Base-by-base conservation (phyloP, 352 stramenopile genomes). In the Phytophthora palmivora region DNA sequence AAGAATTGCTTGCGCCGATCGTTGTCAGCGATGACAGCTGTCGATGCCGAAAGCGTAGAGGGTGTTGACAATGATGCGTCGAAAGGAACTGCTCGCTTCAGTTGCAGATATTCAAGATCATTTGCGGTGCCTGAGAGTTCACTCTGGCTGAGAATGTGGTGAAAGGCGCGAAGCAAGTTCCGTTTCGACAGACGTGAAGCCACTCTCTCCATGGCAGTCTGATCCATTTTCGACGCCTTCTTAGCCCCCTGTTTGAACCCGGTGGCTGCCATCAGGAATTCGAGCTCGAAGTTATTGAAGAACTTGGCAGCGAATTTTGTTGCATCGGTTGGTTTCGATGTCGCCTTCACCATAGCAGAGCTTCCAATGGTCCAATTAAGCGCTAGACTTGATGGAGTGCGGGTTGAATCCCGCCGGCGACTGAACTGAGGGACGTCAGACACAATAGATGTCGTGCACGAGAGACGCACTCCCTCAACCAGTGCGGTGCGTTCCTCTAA, bases 231-330 rank as follows among this genome's bases (percentile, higher is more conserved):
- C 5, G 67, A 70, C 2, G 75, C 58, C 26, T 90, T 91, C 70
- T 91, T 89, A 28, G 84, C 82, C 14, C 84, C 84, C 46, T 93
- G 78, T n/a, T 86, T 88, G 38, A 89, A 78, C 10, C 82, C 82
- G 6, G 71, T 87, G 3, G 79, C 80, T 11, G 67, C 80, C 61
- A 80, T 76, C 1, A 91, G 49, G 37, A 86, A 78, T 39, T 93
- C 84, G 4, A 87, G 54, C 14, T 87, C 75, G 7, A 60, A 55
- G 9, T 43, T 67, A 8, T 55, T 45, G 28, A 88, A 85, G 45
- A 90, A 88, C 9, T 58, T 72, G 0, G 3, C 12, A 21, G 63
- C 15, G 14, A 72, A 51, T 3, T 64, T 65, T 8, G 1, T 12
- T 54, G 36, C 22, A 26, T 58, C 26, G 49, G 18, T 49, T 30